Base-by-base conservation (phyloP, 202 grass and related monocot species). In the Setaria viridis region DNA sequence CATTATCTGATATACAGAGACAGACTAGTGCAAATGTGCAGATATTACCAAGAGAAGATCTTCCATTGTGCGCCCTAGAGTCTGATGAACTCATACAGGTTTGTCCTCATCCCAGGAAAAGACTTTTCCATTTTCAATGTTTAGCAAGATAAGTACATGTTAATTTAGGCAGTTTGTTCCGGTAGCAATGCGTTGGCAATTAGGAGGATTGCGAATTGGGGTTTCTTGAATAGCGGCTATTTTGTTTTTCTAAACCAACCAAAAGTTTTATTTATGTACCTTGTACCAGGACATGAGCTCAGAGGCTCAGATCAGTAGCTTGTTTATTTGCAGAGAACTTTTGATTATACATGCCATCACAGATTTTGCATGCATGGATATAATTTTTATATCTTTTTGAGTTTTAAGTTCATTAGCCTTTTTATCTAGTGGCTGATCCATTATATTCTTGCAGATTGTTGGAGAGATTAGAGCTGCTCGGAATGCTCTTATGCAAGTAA, bases 21-120 rank as follows among this genome's bases (percentile, higher is more conserved):
- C 88, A 85, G 48, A 94, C 90, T 78, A 92, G 68, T 85, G 97
- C 90, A n/a, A 99, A 99, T 80, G 60, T 99, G 79, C 97, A 96
- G 82, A 92, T 99, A 84, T 96, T 99, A 86, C 93, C 97, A 46
- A 99, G 93, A 84, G 91, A 92, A 80, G 79, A 94, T 63, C 88
- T 94, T 93, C 97, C 96, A 70, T 74, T 78, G 53, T 94, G 97
- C 10, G 93, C 93, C 25, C 74, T 89, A 57, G 97, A 96, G n/a
- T 88, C 93, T 83, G 97, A 99, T 91, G 93, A 96, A 67, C 91
- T 99, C 73, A 77, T 99, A 84, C 97, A 99, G 97, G 97, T 99
- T 84, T 54, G 63, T 77, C 55, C 48, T 76, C 32, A 76, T 80
- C 57, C 51, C 7, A n/a, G 60, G 60, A 84, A 63, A 41, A 45